Base-by-base conservation (phyloP, 441 rosid species). In the Rhodomyrtus psidioides region DNA sequence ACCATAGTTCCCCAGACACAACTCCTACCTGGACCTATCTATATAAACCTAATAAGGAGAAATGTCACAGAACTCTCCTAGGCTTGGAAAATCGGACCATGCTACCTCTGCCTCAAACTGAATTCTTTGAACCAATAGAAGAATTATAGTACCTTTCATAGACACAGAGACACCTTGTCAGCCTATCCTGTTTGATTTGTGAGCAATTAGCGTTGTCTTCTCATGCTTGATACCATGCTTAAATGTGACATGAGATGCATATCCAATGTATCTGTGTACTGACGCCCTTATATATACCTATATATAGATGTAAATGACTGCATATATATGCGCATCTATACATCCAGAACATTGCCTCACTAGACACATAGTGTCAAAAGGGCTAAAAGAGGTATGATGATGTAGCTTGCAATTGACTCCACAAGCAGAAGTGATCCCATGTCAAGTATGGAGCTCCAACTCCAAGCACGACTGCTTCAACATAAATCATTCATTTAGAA, bases 1-100 rank as follows among this genome's bases (percentile, higher is more conserved):
- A 34, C n/a, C n/a, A 21, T 10, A 19, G 14, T 65, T 65, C 49
- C 46, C 49, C n/a, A 65, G 46, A 34, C 24, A 65, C 2, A 6
- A 65, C 79, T 34, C 46, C 46, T 19, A 65, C 16, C 15, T 5
- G 49, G 79, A 65, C 49, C 79, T 34, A 34, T 26, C 49, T 10
- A 65, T 19, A 30, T 19, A 5, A 65, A 65, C 79, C n/a, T 65
- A 65, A 65, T 34, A 42, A 19, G 49, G 26, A 65, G 16, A 3
- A 34, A 30, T 28, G 24, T 62, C 75, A 10, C 24, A 17, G 44
- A 62, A 65, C 79, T 70, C 21, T 34, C 76, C 46, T 10, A 0
- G 49, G 5, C 26, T 5, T 34, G n/a, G 8, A 70, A 19, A 70
- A 5, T 21, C 0, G 0, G 4, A 70, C 0, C 23, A 70, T 21